A percentile compares a stretch with the other conserved stretches of the same genome.
phyloP scores from a whole-genome alignment of 352 stramenopile genomes.

The Pythium aphanidermatum region DNA sequence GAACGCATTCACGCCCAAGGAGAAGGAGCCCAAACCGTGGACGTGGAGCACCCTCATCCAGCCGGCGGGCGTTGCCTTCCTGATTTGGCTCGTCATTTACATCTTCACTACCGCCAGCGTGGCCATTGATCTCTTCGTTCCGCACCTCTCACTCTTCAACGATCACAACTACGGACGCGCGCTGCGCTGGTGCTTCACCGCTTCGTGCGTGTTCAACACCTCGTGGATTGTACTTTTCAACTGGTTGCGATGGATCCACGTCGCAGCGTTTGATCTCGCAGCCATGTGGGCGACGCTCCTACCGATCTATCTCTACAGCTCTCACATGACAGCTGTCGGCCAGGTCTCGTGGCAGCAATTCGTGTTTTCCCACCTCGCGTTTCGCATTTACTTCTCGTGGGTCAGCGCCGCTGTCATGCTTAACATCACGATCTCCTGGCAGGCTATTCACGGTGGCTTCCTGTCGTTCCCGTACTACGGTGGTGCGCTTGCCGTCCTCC shows the following conservation, averaged over 20 bases:
- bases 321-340: constrained; percentile 21
- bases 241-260: constrained; percentile 28
- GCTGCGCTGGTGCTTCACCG: constrained; percentile 46
- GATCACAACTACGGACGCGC: constrained; percentile 33
- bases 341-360: constrained; percentile 44
- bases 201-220: constrained; percentile 42
- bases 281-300: constrained; percentile 52
- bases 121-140: constrained; percentile 44
- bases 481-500: constrained; percentile 31
- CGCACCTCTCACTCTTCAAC: constrained; percentile 40
- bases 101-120: constrained; percentile 33
- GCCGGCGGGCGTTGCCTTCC: constrained; percentile 45
- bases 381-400: constrained; percentile 63
- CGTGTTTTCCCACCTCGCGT: constrained; percentile 43
- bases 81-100: constrained; percentile 71
- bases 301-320: constrained; percentile 57
- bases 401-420: constrained; percentile 43
- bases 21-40: constrained; percentile 20
- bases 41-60: constrained; percentile 50
- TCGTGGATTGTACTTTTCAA: constrained; percentile 52
- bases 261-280: constrained; percentile 37
- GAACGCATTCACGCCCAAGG: constrained; percentile 24
- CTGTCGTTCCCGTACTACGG: constrained; percentile 39
- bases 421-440: constrained; percentile 46
- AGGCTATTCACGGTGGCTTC: constrained; percentile 32